These are phyloP conservation scores for Fusarium setosum DNA, from an alignment of 2,329 filamentous ascomycete species.

Conservation along the genomic window DNA sequence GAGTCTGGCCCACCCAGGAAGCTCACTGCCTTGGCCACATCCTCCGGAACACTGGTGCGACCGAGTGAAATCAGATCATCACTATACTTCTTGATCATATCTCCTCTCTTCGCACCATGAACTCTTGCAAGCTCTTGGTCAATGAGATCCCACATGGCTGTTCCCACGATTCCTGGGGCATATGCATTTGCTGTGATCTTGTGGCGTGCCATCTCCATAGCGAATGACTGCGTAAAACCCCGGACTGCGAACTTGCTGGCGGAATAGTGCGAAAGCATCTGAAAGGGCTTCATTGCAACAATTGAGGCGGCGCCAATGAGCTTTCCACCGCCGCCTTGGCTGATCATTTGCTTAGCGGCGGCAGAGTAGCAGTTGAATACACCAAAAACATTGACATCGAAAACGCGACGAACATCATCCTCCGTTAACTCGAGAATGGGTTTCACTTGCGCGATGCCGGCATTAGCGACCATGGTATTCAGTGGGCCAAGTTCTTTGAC, in stretches of 20 bases:
- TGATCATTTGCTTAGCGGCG: slow-evolving; percentile 74
- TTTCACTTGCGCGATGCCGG: slow-evolving; percentile 70
- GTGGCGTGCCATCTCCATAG: slow-evolving; percentile 72
- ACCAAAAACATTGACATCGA: slow-evolving; percentile 73
- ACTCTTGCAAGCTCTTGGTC: slow-evolving; percentile 62
- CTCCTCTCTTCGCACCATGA: slow-evolving; percentile 62
- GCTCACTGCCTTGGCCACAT: slow-evolving; percentile 71
- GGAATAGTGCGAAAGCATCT: slow-evolving; percentile 70
- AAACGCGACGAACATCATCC: slow-evolving; percentile 68
- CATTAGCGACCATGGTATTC: slow-evolving; percentile 66
- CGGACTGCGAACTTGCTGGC: slow-evolving; percentile 75
- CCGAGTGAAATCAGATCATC: slow-evolving; percentile 66
- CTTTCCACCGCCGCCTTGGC: slow-evolving; percentile 65
- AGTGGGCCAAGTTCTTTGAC: slow-evolving; percentile 65
- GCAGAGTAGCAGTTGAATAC: slow-evolving; percentile 73
- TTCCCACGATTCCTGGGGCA: slow-evolving; percentile 75
- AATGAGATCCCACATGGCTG: slow-evolving; percentile 76
- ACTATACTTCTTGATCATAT: slow-evolving; percentile 66
- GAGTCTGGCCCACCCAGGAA: slow-evolving; percentile 69
- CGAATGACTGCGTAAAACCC: slow-evolving; percentile 73
- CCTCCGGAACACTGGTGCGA: slow-evolving; percentile 69
- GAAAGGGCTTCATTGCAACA: slow-evolving; percentile 70
- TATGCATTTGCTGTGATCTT: slow-evolving; percentile 76
- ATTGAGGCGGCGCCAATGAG: slow-evolving; percentile 65
- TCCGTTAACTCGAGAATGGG: slow-evolving; percentile 66